Evolutionary conservation across 2,329 filamentous ascomycete genomes (phyloP), one percentile per base, ranked within the genome.

Genomic region (Pyrenochaeta sp.): DNA sequence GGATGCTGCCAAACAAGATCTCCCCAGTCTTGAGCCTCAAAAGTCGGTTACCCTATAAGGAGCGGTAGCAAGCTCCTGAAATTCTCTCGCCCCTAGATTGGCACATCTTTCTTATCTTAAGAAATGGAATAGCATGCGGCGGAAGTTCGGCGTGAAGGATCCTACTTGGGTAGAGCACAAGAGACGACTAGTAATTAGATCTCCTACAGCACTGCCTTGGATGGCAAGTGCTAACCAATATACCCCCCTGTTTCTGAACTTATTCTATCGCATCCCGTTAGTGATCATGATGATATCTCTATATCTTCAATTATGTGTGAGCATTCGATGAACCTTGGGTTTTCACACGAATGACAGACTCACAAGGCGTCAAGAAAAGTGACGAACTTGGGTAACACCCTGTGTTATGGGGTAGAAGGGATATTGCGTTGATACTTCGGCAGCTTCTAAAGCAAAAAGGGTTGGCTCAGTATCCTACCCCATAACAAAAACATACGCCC

Each of bases 61-160:
- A 32, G 24, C 6, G 24, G 25, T n/a, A 6, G 28, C 28, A 5
- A 2, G 12, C 13, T 28, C 13, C 24, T 6, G 19, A 10, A 30
- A 28, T 50, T 32, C 28, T 6, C 32, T 54, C n/a, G 25, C 43
- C 48, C 34, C 10, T 3, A 19, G 43, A 52, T 13, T 32, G 44
- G 39, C 44, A 54, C 27, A 30, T 28, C 25, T 55, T 7, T 48
- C 42, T 54, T 53, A 50, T 43, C 9, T 43, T 43, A 4, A 44
- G 12, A n/a, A 50, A 53, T 42, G 49, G 42, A 25, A 62, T 37
- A 46, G 52, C 64, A 66, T 59, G 54, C 52, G 49, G 61, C 30
- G 62, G 59, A 54, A 59, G 52, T 56, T 56, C 43, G 58, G 62
- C 53, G 59, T 58, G 59, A 66, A 30, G 59, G 56, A 52, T 49